These are phyloP conservation scores for Podila horticola DNA, from an alignment of 192 early-diverging fungal species.

Conservation along the genomic window DNA sequence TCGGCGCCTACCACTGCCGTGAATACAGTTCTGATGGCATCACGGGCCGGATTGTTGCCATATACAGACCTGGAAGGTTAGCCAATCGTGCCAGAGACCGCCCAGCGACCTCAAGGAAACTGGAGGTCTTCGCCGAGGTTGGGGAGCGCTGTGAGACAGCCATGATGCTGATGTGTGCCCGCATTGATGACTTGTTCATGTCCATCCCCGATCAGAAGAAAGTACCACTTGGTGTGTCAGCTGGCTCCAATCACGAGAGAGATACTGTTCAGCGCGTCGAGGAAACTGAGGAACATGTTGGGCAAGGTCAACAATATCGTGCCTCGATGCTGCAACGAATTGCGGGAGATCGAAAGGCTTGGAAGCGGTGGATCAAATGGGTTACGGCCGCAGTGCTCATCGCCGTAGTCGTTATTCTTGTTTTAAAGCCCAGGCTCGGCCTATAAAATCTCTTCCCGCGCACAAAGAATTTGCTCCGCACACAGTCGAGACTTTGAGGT, in stretches of 20 bases:
- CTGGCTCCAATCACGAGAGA: neutral
- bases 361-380: conserved; percentile 29
- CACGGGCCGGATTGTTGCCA: conserved; percentile 27
- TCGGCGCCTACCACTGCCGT: conserved; percentile 29
- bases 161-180: conserved; percentile 43
- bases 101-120: conserved; percentile 15
- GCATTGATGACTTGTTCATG: conserved; percentile 47
- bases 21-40: conserved; percentile 18
- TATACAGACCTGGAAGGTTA: conserved; percentile 26
- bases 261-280: no score
- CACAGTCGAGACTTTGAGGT: no score
- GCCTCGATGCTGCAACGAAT: conserved; percentile 8
- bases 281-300: neutral
- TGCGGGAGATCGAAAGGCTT: neutral
- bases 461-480: no score
- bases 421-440: conserved; percentile 17
- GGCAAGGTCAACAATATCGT: neutral
- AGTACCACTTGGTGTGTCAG: neutral
- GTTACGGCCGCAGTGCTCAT: conserved; percentile 12
- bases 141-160: conserved; percentile 41
- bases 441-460: neutral
- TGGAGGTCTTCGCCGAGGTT: conserved; percentile 34
- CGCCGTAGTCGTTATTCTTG: conserved; percentile 21
- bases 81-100: conserved; percentile 36
- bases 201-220: conserved; percentile 30